phyloP scores from a whole-genome alignment of 2,329 filamentous ascomycete species.

The Aspergillus floridensis region DNA sequence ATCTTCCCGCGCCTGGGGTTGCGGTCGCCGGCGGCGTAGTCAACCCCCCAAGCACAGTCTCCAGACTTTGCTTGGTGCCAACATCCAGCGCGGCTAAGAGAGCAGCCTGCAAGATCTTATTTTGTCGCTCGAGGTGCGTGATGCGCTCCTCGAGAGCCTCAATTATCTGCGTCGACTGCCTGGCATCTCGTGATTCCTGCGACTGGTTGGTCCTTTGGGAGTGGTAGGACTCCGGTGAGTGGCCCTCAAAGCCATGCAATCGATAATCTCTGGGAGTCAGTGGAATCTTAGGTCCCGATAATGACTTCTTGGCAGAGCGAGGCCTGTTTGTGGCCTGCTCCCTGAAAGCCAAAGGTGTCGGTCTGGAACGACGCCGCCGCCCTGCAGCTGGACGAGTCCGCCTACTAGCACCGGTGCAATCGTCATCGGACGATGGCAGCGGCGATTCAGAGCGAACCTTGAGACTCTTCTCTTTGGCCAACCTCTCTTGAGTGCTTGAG shows the following conservation, averaged over 20 bases:
- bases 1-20: conserved; percentile 13
- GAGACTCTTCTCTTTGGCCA: conserved; percentile 16
- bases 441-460: conserved; percentile 30
- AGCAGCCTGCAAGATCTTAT: conserved; percentile 43
- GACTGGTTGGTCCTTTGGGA: conserved; percentile 24
- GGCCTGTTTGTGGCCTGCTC: conserved; percentile 5
- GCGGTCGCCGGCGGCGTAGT: conserved; percentile 20
- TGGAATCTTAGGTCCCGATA: conserved; percentile 14
- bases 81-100: conserved; percentile 41
- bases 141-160: conserved; percentile 39
- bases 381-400: conserved; percentile 9
- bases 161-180: conserved; percentile 15
- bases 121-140: conserved; percentile 42
- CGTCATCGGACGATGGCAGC: conserved; percentile 43
- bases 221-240: conserved; percentile 24
- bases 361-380: conserved; percentile 14
- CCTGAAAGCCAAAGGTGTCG: conserved; percentile 8
- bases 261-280: conserved; percentile 26
- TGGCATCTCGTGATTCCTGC: conserved; percentile 19
- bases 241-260: conserved; percentile 19
- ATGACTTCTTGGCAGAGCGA: conserved; percentile 8
- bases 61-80: conserved; percentile 32
- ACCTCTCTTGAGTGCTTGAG: conserved; percentile 20
- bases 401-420: conserved; percentile 26
- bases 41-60: conserved; percentile 25